Conservation (phyloP, 2,329 filamentous ascomycete genomes). For the Diaporthe vaccinii region DNA sequence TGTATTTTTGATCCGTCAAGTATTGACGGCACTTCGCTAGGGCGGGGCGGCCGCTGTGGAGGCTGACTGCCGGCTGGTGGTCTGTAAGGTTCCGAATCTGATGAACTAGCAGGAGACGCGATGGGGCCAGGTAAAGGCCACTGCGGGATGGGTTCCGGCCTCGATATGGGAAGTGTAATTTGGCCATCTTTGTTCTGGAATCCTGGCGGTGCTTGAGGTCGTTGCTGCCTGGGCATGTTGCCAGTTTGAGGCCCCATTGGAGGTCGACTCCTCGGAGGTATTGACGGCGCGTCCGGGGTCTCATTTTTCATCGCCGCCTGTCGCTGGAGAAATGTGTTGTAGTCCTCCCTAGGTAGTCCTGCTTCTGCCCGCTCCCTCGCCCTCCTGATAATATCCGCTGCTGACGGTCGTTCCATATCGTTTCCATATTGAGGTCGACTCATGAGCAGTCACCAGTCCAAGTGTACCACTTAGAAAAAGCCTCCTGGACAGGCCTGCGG, state of each 20-base stretch:
- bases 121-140: conserved; percentile 65
- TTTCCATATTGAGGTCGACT: conserved; percentile 68
- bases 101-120: conserved; percentile 49
- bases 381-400: conserved; percentile 65
- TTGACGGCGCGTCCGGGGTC: conserved; percentile 45
- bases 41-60: conserved; percentile 71
- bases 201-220: conserved; percentile 51
- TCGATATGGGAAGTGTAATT: conserved; percentile 63
- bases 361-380: conserved; percentile 67
- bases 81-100: conserved; percentile 60
- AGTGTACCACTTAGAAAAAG: conserved; percentile 42
- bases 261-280: conserved; percentile 48
- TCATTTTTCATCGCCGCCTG: conserved; percentile 46
- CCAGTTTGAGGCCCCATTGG: conserved; percentile 42
- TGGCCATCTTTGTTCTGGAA: conserved; percentile 55
- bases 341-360: conserved; percentile 52
- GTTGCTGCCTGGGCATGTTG: conserved; percentile 47
- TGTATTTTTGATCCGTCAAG: conserved; percentile 69
- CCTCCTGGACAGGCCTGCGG: conserved; percentile 38
- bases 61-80: conserved; percentile 65
- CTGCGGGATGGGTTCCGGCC: conserved; percentile 66
- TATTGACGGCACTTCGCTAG: conserved; percentile 71
- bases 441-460: conserved; percentile 58
- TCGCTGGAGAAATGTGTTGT: conserved; percentile 46
- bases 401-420: conserved; percentile 62